Conservation (phyloP, 176 grass and related monocot genomes). For the Lolium perenne region DNA sequence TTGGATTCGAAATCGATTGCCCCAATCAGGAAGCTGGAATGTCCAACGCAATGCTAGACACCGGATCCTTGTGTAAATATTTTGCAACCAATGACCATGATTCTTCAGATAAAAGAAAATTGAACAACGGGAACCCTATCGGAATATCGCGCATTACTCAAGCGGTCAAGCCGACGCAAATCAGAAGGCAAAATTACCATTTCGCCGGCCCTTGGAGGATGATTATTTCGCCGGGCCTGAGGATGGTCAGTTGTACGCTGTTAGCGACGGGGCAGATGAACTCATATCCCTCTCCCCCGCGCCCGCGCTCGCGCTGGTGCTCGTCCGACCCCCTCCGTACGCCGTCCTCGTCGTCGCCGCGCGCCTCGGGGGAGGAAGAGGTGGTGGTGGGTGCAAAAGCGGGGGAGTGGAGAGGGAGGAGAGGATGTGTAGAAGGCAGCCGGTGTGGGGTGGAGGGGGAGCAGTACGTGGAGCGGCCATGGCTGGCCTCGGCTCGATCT, state of each 20-base stretch:
- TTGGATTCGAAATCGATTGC: background rate
- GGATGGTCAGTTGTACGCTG: conserved; percentile 28
- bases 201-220: conserved; percentile 19
- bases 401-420: conserved; percentile 45
- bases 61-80: background rate
- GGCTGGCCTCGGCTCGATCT: conserved; percentile 47
- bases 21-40: background rate
- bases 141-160: background rate
- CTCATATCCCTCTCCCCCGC: conserved; percentile 39
- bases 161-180: too few species aligned
- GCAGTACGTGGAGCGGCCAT: conserved; percentile 57
- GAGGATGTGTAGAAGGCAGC: conserved; percentile 44
- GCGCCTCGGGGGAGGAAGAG: background rate
- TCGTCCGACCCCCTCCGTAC: background rate
- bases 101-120: background rate
- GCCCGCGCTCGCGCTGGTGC: background rate
- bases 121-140: background rate
- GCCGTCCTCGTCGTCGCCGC: background rate
- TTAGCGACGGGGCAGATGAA: background rate
- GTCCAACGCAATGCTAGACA: background rate
- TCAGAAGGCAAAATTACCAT: conserved; percentile 42
- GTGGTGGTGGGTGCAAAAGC: conserved; percentile 46
- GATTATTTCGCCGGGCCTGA: conserved; percentile 22
- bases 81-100: background rate
- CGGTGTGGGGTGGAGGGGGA: conserved; percentile 9